Evolutionary conservation across 345 rosid species (phyloP).

Genomic region (Lumnitzera littorea): DNA sequence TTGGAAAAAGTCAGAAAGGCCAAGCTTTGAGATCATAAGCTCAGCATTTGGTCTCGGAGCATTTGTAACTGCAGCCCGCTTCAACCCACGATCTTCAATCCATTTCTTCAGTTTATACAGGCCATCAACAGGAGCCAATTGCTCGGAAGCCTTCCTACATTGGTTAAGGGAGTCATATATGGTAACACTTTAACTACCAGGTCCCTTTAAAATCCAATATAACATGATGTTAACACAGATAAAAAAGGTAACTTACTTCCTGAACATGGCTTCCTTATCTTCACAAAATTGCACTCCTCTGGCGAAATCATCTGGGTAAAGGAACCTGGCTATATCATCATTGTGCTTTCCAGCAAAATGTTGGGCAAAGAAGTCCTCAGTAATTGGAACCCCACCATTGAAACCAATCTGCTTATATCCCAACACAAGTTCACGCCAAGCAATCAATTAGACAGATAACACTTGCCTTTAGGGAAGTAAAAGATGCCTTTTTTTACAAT

Average conservation of each 20-base stretch:
- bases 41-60: constrained; percentile 90
- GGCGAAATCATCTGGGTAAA: constrained; percentile 66
- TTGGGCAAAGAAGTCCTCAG: constrained; percentile 56
- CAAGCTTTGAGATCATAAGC: constrained; percentile 67
- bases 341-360: constrained; percentile 85
- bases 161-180: not conserved
- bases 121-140: constrained; percentile 58
- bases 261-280: constrained; percentile 76
- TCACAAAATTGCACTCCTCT: constrained; percentile 53
- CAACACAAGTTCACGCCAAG: not conserved
- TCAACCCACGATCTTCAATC: constrained; percentile 78
- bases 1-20: constrained; percentile 72
- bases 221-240: not conserved
- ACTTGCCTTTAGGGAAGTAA: not conserved
- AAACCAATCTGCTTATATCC: constrained; percentile 58
- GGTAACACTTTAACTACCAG: not conserved
- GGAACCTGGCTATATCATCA: constrained; percentile 46
- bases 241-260: constrained; percentile 38
- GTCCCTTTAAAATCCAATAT: not conserved
- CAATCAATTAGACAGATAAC: not conserved
- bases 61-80: constrained; percentile 93
- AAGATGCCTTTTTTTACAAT: not conserved
- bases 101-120: constrained; percentile 64
- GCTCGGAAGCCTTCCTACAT: constrained; percentile 61
- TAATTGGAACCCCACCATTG: constrained; percentile 80